phyloP scores from a whole-genome alignment of 805 yeast genomes.

The Metschnikowia koreensis region DNA sequence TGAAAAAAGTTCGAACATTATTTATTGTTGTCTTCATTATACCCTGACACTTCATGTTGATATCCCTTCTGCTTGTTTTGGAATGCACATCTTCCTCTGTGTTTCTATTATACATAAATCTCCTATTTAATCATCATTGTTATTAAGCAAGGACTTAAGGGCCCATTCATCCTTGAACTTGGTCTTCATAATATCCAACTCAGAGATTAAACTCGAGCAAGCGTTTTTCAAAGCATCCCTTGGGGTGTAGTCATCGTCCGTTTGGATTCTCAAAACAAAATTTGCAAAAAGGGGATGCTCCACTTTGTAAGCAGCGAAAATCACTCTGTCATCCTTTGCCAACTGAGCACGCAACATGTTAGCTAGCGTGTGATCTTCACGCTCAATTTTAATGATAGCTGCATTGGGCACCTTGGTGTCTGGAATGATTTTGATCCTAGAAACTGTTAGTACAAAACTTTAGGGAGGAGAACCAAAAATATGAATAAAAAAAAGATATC shows the following conservation, averaged over 20 bases:
- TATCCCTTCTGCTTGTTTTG: neutral
- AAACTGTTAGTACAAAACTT: conserved; percentile 16
- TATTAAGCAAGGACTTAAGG: conserved; percentile 67
- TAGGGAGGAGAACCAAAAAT: neutral
- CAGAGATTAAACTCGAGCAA: conserved; percentile 77
- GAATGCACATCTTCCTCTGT: neutral
- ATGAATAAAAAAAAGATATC: conserved; percentile 28
- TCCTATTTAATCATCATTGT: conserved; percentile 38
- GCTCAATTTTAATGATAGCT: conserved; percentile 85
- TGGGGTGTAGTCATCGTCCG: conserved; percentile 93
- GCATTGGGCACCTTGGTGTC: conserved; percentile 96
- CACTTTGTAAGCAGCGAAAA: conserved; percentile 95
- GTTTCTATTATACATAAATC: conserved; percentile 4
- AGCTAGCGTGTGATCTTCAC: conserved; percentile 97
- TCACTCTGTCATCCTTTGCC: conserved; percentile 79
- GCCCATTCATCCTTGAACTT: conserved; percentile 93
- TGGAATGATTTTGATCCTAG: conserved; percentile 77
- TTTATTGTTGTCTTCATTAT: neutral
- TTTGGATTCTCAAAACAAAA: conserved; percentile 90
- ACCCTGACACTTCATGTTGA: neutral
- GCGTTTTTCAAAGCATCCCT: conserved; percentile 88
- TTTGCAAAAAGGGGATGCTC: conserved; percentile 98
- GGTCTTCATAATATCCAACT: conserved; percentile 67
- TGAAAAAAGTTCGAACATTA: neutral
- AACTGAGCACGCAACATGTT: conserved; percentile 85